Percentiles rank a stretch among this genome's conserved stretches.
Conservation (phyloP, 176 grass and related monocot genomes). For the Aegilops longissima region DNA sequence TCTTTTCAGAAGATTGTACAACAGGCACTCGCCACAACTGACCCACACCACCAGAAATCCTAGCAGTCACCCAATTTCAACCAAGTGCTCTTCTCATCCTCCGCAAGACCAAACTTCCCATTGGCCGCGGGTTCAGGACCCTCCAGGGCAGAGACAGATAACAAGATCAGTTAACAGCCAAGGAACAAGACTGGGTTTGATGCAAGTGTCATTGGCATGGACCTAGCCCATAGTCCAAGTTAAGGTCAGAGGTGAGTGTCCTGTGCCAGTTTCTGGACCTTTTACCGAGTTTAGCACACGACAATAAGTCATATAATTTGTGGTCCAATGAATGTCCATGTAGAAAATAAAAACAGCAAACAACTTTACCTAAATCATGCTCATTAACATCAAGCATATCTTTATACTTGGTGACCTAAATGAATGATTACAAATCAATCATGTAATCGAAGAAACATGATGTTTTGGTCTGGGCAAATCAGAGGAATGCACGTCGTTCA, state of each 20-base stretch:
- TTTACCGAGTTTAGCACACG: neutral
- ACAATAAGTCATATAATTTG: neutral
- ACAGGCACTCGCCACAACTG: too few relatives aligned
- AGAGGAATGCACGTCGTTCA: neutral
- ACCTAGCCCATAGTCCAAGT: too few relatives aligned
- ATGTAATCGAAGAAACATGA: neutral
- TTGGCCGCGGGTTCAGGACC: too few relatives aligned
- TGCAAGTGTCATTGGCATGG: too few relatives aligned
- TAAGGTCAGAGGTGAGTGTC: neutral
- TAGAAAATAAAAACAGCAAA: slow-evolving; percentile 14
- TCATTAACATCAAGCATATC: slow-evolving; percentile 80
- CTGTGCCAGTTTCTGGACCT: neutral
- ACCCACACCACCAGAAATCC: too few relatives aligned
- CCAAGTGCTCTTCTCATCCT: too few relatives aligned
- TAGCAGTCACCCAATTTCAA: too few relatives aligned
- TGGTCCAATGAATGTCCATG: neutral
- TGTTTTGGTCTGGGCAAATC: neutral
- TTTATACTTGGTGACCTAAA: neutral
- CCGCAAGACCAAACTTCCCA: too few relatives aligned
- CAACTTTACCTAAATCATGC: slow-evolving; percentile 69
- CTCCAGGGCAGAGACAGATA: too few relatives aligned
- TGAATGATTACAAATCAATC: neutral
- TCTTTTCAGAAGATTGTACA: too few relatives aligned
- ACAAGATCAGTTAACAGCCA: too few relatives aligned
- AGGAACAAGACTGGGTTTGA: too few relatives aligned